Percentiles rank a stretch among this genome's conserved stretches.
These are phyloP conservation scores for Pseudogymnoascus sp. DNA, from an alignment of 2,329 filamentous ascomycete species.

Conservation along the genomic window DNA sequence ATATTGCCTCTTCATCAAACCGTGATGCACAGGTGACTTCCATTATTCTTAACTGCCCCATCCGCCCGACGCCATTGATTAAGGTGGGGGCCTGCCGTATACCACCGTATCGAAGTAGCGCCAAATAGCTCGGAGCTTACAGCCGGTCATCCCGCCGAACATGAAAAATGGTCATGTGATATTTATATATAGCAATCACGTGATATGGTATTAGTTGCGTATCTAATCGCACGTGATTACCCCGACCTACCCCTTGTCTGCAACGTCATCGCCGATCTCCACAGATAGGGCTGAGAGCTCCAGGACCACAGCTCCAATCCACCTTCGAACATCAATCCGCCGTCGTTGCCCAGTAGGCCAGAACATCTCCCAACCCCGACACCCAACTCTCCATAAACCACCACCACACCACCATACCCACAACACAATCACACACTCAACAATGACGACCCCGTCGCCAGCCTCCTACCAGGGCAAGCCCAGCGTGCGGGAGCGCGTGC, in stretches of 20 bases:
- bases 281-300: background rate
- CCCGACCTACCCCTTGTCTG: background rate
- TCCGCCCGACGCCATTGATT: background rate
- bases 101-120: background rate
- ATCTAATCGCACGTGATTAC: background rate
- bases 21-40: background rate
- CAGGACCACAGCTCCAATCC: background rate
- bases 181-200: background rate
- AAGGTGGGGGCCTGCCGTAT: background rate
- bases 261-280: background rate
- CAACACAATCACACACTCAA: background rate
- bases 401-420: background rate
- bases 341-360: background rate
- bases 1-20: background rate
- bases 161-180: background rate
- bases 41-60: background rate
- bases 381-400: background rate
- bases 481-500: constrained; percentile 9
- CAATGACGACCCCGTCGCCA: background rate
- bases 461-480: constrained; percentile 1
- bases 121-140: background rate
- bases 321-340: background rate
- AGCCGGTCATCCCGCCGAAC: background rate
- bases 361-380: background rate
- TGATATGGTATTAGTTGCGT: background rate